Conservation (phyloP, 805 yeast species). For the Starmerella riodocensis region DNA sequence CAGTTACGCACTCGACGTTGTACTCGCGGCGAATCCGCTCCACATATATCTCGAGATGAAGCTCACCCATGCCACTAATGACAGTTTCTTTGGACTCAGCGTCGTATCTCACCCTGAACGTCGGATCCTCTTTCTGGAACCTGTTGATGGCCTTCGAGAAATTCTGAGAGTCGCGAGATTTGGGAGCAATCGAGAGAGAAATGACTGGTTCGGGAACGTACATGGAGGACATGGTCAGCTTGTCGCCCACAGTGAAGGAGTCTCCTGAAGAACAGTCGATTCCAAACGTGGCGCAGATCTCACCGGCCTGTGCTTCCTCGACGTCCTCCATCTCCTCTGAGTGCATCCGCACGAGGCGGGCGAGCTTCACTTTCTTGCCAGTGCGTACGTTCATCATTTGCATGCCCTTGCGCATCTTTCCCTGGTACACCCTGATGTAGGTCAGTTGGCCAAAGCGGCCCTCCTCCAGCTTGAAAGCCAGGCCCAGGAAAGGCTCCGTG, state of each 20-base stretch:
- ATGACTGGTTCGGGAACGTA: constrained; percentile 98
- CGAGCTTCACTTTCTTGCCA: constrained; percentile 84
- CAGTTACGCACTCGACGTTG: constrained; percentile 87
- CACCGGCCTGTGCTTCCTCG: constrained; percentile 91
- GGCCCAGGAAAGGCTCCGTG: constrained; percentile 74
- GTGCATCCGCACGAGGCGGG: constrained; percentile 96
- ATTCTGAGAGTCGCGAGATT: constrained; percentile 70
- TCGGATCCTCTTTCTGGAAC: constrained; percentile 98
- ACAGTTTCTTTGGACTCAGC: constrained; percentile 86
- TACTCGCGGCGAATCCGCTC: constrained; percentile 98
- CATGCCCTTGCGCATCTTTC: constrained; percentile 79
- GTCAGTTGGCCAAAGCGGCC: constrained; percentile 97
- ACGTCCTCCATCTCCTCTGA: constrained; percentile 98
- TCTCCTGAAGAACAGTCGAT: constrained; percentile 98
- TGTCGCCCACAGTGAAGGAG: constrained; percentile 78
- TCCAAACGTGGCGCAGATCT: constrained; percentile 98
- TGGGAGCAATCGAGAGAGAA: constrained; percentile 80
- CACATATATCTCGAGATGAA: constrained; percentile 92
- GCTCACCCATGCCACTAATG: constrained; percentile 96
- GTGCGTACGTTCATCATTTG: constrained; percentile 79
- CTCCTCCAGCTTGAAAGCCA: constrained; percentile 98
- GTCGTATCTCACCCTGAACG: constrained; percentile 86
- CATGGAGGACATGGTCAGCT: constrained; percentile 93
- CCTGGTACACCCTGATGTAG: constrained; percentile 93
- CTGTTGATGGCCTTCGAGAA: constrained; percentile 95